phyloP scores from a whole-genome alignment of 805 yeast genomes.

The Schwanniomyces polymorphus region DNA sequence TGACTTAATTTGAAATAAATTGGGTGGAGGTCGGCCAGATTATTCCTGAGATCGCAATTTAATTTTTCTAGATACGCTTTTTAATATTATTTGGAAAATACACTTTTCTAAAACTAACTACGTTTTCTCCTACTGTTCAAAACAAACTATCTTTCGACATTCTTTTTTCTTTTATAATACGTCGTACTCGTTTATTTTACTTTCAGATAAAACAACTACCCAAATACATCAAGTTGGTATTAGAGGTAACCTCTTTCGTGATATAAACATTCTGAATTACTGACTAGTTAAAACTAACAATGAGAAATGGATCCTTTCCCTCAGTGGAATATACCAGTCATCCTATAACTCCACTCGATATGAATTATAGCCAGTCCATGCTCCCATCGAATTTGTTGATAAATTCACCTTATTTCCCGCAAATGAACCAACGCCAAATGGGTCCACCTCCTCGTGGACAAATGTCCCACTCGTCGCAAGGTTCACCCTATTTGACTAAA shows the following conservation, averaged over 20 bases:
- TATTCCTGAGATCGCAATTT: not conserved
- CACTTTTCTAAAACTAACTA: not conserved
- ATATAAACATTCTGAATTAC: not conserved
- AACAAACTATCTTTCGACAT: not conserved
- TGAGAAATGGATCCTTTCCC: not conserved
- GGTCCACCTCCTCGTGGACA: slow-evolving; percentile 12
- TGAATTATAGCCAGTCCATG: slow-evolving; percentile 58
- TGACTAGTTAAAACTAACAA: not conserved
- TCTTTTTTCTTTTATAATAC: not conserved
- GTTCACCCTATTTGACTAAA: slow-evolving; percentile 13
- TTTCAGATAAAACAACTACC: not conserved
- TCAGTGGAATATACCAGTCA: slow-evolving; percentile 1
- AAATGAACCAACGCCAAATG: slow-evolving; percentile 10
- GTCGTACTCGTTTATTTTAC: not conserved
- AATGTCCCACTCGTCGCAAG: slow-evolving; percentile 4
- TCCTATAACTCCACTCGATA: slow-evolving; percentile 53
- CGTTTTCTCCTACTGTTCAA: not conserved
- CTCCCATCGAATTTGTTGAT: slow-evolving; percentile 62
- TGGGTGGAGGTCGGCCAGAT: not conserved
- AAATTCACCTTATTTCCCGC: slow-evolving; percentile 56
- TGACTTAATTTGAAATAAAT: not conserved
- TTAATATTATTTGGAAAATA: not conserved
- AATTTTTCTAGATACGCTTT: not conserved
- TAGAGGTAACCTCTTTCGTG: not conserved
- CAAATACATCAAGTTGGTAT: not conserved